These are phyloP conservation scores for Lepidium didymum DNA, from an alignment of 345 rosid species.

Conservation along the genomic window DNA sequence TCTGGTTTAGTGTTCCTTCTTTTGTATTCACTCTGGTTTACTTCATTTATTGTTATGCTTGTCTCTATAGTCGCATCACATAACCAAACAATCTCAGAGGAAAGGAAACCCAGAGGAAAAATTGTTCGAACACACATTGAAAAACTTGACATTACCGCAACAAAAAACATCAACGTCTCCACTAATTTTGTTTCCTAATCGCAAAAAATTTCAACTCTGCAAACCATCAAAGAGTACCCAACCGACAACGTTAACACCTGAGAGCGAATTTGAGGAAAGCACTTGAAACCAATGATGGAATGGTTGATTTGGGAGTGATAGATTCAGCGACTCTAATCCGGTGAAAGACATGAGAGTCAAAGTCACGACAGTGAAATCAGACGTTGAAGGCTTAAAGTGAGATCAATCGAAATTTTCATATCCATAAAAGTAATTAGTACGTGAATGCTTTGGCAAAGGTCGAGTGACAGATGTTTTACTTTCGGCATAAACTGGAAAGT, in stretches of 20 bases:
- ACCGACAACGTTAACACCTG: constrained; percentile 42
- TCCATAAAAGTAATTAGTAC: no score
- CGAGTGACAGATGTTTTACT: no score
- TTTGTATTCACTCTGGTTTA: no score
- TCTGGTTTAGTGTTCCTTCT: no score
- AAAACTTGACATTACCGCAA: constrained; percentile 47
- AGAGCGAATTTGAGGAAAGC: constrained; percentile 57
- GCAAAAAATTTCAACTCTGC: constrained; percentile 39
- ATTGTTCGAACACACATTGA: constrained; percentile 75
- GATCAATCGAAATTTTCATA: constrained; percentile 35
- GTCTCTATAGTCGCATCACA: no score
- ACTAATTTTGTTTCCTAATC: constrained; percentile 53
- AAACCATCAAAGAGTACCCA: constrained; percentile 57
- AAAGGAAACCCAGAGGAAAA: constrained; percentile 46
- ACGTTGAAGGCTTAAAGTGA: constrained; percentile 34
- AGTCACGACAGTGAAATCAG: constrained; percentile 61
- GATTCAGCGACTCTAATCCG: constrained; percentile 45
- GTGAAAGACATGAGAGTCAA: constrained; percentile 46
- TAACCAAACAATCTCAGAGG: constrained; percentile 50
- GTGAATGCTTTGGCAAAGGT: no score
- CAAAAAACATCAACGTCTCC: constrained; percentile 64
- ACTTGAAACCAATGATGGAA: constrained; percentile 52
- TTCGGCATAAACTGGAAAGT: no score
- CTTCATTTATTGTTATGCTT: no score
- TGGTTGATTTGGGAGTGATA: constrained; percentile 53